Conservation (phyloP, 495 filamentous ascomycete genomes). For the Hypoxylon crocopeplum region DNA sequence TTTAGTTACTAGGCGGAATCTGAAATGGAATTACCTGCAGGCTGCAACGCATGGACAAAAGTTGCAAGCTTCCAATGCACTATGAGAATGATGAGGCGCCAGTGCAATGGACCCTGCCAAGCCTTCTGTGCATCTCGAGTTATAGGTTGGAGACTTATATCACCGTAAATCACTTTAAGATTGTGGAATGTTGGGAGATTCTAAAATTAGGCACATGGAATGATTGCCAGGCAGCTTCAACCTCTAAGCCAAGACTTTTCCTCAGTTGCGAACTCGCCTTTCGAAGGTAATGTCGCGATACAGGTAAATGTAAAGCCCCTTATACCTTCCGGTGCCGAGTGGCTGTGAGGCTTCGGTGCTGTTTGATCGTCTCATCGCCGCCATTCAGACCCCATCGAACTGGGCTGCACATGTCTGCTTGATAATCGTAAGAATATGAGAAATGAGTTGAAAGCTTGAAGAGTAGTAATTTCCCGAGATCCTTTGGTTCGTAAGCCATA, state of each 20-base stretch:
- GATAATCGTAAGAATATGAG: no score
- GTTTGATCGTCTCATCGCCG: constrained; percentile 26
- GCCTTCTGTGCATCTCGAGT: constrained; percentile 7
- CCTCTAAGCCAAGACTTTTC: no score
- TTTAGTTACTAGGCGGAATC: constrained; percentile 3
- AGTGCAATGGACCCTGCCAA: constrained; percentile 23
- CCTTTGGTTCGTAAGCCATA: no score
- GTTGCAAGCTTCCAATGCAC: neutral
- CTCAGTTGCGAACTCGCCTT: no score
- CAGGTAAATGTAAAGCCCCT: neutral
- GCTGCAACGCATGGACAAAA: constrained; percentile 9
- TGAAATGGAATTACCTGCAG: constrained; percentile 4
- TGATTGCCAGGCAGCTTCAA: no score
- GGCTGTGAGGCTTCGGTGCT: constrained; percentile 23
- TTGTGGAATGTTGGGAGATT: no score
- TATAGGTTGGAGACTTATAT: no score
- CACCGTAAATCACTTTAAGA: no score
- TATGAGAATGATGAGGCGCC: constrained; percentile 3
- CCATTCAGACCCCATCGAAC: neutral
- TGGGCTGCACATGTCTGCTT: no score
- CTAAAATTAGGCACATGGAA: no score
- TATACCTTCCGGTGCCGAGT: constrained; percentile 6
- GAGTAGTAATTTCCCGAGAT: no score
- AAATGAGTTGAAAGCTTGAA: no score
- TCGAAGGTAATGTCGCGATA: constrained; percentile 2